A percentile compares a stretch with the other conserved stretches of the same genome.
Conservation (phyloP, 2,329 filamentous ascomycete species). For the Scleromitrula shiraiana region DNA sequence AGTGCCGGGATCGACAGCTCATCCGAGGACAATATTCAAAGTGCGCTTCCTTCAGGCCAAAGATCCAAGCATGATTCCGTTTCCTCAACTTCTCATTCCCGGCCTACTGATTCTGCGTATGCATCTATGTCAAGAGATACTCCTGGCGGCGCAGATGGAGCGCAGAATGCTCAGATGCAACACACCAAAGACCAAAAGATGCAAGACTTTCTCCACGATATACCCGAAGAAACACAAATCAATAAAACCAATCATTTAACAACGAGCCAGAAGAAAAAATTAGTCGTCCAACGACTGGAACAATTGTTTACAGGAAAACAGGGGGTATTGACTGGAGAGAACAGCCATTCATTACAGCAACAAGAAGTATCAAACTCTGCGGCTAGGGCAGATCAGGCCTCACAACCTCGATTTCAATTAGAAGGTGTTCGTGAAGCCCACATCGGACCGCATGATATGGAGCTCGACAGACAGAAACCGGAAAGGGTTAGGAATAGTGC, state of each 20-base stretch:
- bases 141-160: constrained; percentile 4
- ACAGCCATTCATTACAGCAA: constrained; percentile 25
- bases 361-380: constrained; percentile 49
- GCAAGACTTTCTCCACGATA: constrained; percentile 63
- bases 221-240: constrained; percentile 61
- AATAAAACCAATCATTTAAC: constrained; percentile 50
- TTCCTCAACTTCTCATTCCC: constrained; percentile 29
- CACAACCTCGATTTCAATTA: constrained; percentile 14
- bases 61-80: constrained; percentile 30
- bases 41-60: not conserved
- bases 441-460: constrained; percentile 26
- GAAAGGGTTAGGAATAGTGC: constrained; percentile 12
- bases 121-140: constrained; percentile 52
- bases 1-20: constrained; percentile 53
- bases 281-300: constrained; percentile 69
- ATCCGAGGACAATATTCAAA: constrained; percentile 10
- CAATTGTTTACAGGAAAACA: constrained; percentile 73
- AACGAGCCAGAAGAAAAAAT: constrained; percentile 66
- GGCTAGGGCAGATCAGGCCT: constrained; percentile 31
- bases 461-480: constrained; percentile 12
- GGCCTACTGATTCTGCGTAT: constrained; percentile 46
- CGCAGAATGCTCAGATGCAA: not conserved
- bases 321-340: constrained; percentile 24
- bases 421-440: constrained; percentile 36
- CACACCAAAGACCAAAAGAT: constrained; percentile 47